A percentile compares a stretch with the other conserved stretches of the same genome.
These are phyloP conservation scores for Lactarius deliciosus DNA, from an alignment of 768 basidiomycete genomes.

Conservation along the genomic window DNA sequence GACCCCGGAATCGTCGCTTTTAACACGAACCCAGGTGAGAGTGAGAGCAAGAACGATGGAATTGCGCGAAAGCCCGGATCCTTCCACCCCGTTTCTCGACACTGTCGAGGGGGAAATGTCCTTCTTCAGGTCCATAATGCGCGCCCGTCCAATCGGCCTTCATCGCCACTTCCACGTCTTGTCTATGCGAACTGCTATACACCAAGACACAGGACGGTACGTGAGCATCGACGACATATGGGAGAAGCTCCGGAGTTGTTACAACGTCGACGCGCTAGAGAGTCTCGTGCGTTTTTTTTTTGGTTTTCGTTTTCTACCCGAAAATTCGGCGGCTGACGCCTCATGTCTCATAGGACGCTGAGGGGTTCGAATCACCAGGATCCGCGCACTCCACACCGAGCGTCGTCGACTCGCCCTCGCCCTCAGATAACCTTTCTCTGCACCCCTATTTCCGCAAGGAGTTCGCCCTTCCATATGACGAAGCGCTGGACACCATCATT, in stretches of 20 bases:
- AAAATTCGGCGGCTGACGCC: not conserved
- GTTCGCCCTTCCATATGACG: slow-evolving; percentile 60
- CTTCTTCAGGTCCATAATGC: slow-evolving; percentile 81
- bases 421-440: slow-evolving; percentile 60
- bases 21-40: not conserved
- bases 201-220: slow-evolving; percentile 63
- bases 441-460: slow-evolving; percentile 79
- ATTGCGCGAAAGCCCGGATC: slow-evolving; percentile 20
- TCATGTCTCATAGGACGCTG: slow-evolving; percentile 24
- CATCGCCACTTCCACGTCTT: slow-evolving; percentile 83
- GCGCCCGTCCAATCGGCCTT: slow-evolving; percentile 77
- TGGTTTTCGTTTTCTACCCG: not conserved
- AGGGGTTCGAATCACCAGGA: slow-evolving; percentile 41
- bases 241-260: slow-evolving; percentile 69
- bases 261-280: slow-evolving; percentile 75
- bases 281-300: slow-evolving; percentile 50
- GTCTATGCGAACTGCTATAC: slow-evolving; percentile 68
- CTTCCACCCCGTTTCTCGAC: slow-evolving; percentile 43
- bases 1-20: not conserved
- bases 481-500: slow-evolving; percentile 57
- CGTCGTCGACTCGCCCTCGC: slow-evolving; percentile 64
- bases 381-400: slow-evolving; percentile 44
- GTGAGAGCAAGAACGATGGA: slow-evolving; percentile 6
- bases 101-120: slow-evolving; percentile 81
- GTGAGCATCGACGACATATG: slow-evolving; percentile 67